phyloP scores from a whole-genome alignment of 768 basidiomycete species.

The Russula lepida region DNA sequence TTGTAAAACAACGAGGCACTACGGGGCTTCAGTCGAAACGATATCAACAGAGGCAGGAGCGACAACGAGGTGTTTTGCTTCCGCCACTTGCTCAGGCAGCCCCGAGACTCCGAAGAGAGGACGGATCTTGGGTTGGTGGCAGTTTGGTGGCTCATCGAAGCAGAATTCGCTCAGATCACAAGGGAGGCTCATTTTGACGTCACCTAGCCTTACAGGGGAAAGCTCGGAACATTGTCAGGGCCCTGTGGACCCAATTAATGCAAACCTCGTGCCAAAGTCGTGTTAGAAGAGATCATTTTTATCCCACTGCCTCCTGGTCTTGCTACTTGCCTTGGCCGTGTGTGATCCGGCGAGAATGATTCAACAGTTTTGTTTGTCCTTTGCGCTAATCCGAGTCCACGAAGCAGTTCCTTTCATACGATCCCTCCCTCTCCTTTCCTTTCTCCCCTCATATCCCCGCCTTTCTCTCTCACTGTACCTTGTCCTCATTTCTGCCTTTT shows the following conservation, averaged over 20 bases:
- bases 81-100: background rate
- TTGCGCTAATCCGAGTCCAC: background rate
- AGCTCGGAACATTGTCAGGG: conserved; percentile 7
- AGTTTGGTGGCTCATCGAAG: background rate
- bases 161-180: conserved; percentile 2
- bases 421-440: background rate
- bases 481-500: background rate
- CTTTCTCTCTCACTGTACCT: background rate
- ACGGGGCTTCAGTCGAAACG: background rate
- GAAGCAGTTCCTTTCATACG: background rate
- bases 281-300: conserved; percentile 2
- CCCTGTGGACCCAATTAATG: background rate
- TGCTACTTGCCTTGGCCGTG: background rate
- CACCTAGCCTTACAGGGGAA: conserved; percentile 3
- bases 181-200: conserved; percentile 1
- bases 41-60: background rate
- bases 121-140: too few species aligned
- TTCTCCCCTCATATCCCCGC: background rate
- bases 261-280: conserved; percentile 3
- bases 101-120: too few species aligned
- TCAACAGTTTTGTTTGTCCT: conserved; percentile 3
- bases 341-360: conserved; percentile 2
- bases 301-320: conserved; percentile 7
- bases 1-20: background rate
- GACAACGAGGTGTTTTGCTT: background rate